Evolutionary conservation across 2,329 filamentous ascomycete genomes (phyloP), one percentile per base, ranked within the genome.

Genomic region (Curvularia eragrostidis): DNA sequence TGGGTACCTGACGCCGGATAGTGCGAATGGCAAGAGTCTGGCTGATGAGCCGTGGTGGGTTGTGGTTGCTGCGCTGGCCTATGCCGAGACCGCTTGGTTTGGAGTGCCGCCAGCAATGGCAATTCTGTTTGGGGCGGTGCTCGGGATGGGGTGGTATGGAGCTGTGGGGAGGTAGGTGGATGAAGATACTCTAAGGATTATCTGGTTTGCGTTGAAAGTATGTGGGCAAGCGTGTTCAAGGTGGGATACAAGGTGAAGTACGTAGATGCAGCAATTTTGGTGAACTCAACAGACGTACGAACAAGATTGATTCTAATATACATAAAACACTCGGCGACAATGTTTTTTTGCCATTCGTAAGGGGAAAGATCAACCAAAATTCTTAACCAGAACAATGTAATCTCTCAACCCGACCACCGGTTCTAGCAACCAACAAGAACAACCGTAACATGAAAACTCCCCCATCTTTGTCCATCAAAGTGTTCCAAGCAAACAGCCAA

Each of bases 31-130:
- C 5, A 70, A 66, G 39, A 75, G 70, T 56, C 61, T 81, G 52
- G 77, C 73, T 1, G 46, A 60, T 3, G 78, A 81, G 64, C 76
- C 79, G 1, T 81, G 75, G 77, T 81, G 78, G 78, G 78, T 80
- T 0, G 79, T 80, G n/a, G 74, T 80, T 21, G 72, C 77, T 28
- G 75, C 77, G 1, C 54, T 78, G 6, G 74, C 73, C 7, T 81
- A 79, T 64, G 75, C 76, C 0, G 77, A 75, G 30, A 77, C 72
- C 30, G 74, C 72, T 26, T 77, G 77, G 72, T 80, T 80, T 49
- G 63, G 65, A n/a, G 57, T 79, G 1, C 70, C 75, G 10, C 74
- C 78, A n/a, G 72, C 77, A 0, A 18, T 74, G 28, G 77, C 78
- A 3, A 79, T 80, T 52, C 18, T 79, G 5, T 53, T 77, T 9